Evolutionary conservation across 2,329 filamentous ascomycete species (phyloP).

Genomic region (Fonsecaea monophora): DNA sequence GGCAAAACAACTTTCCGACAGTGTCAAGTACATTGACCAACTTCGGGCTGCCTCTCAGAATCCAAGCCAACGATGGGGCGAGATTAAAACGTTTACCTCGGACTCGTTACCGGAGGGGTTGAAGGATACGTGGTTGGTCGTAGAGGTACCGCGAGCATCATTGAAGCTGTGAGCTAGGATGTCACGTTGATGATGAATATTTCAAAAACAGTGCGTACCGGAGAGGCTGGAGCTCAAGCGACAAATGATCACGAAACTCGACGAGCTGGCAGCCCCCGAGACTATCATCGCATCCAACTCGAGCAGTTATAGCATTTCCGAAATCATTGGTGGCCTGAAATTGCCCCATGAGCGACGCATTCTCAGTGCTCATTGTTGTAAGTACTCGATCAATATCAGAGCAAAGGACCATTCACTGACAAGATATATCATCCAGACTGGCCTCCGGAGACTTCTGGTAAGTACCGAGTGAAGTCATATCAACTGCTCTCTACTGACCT

Average conservation of each 20-base stretch:
- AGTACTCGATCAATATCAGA: conserved; percentile 32
- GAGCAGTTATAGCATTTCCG: conserved; percentile 54
- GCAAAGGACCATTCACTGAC: conserved; percentile 7
- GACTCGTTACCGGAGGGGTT: conserved; percentile 38
- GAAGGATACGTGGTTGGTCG: conserved; percentile 45
- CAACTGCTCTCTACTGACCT: neutral
- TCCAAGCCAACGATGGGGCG: conserved; percentile 35
- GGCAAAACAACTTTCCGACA: conserved; percentile 42
- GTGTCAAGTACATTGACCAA: conserved; percentile 42
- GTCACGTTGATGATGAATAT: conserved; percentile 8
- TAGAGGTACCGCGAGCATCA: conserved; percentile 43
- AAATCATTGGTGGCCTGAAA: conserved; percentile 50
- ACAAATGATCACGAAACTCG: conserved; percentile 50
- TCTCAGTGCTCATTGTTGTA: conserved; percentile 53
- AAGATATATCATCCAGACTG: conserved; percentile 42
- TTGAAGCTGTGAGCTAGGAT: neutral
- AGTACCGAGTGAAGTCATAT: neutral
- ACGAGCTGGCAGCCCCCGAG: conserved; percentile 45
- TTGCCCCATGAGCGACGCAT: conserved; percentile 48
- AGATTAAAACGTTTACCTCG: conserved; percentile 38
- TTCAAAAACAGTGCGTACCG: conserved; percentile 50
- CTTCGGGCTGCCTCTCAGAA: conserved; percentile 36
- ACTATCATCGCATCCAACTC: conserved; percentile 57
- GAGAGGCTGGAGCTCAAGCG: conserved; percentile 54
- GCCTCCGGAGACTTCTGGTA: conserved; percentile 48